Evolutionary conservation across 352 stramenopile species (phyloP), one percentile per base, ranked within the genome.

Genomic region (Halophytophthora batemanensis): DNA sequence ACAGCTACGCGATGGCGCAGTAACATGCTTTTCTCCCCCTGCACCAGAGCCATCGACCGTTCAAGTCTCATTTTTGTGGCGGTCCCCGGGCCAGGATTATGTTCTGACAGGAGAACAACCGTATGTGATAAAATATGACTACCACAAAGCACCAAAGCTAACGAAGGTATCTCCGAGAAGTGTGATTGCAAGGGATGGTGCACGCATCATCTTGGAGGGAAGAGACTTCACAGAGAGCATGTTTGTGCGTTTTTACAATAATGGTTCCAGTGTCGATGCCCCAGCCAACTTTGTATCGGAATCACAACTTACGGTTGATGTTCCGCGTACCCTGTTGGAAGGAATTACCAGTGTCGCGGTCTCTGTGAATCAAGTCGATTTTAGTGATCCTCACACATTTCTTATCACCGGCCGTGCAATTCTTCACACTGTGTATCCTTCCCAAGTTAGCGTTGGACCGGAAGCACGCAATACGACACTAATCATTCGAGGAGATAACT

Each of bases 351-450:
- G 38, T 18, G 61, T 77, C 28, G 56, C 64, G 1, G 41, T 76
- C 17, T 71, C 58, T 6, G 23, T 41, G 13, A 79, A 76, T 33
- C 21, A 39, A 22, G 49, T 65, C 1, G 69, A 78, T 39, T 75
- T 60, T 36, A 69, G 65, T 31, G 53, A 63, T 42, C 69, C 44
- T 33, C 34, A 71, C 47, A 64, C 63, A 6, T 80, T 80, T 53
- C 40, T 62, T 11, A 59, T 70, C 31, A 46, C 48, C 10, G 38
- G 59, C 7, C 52, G 53, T 33, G 45, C 49, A 1, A 35, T 59
- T 0, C 12, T 82, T 19, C 18, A 57, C 8, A 60, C 59, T 2
- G 55, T 80, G 1, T 67, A 58, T 52, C 72, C 72, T 4, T 54
- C 38, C n/a, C 14, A 59, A 31, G 53, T 69, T 15, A 61, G 35